phyloP scores from a whole-genome alignment of 129 eudicot species.

The Oenanthe sinensis region DNA sequence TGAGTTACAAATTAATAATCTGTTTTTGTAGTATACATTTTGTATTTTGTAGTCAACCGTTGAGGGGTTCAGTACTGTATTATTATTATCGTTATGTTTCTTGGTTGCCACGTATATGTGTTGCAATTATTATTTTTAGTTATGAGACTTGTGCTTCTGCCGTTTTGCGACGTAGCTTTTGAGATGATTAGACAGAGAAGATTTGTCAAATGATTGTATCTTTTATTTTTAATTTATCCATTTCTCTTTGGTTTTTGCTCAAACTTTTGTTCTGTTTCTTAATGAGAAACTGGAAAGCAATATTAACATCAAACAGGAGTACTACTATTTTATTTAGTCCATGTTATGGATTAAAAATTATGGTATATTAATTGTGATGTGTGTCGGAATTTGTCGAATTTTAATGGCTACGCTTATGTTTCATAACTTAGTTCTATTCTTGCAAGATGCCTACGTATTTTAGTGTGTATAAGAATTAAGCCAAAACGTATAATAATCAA shows the following conservation, averaged over 20 bases:
- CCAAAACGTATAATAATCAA: too few species aligned
- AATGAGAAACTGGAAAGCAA: background rate
- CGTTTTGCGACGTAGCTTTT: background rate
- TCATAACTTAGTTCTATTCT: too few species aligned
- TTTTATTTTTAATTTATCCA: background rate
- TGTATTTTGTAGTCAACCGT: background rate
- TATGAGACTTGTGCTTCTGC: background rate
- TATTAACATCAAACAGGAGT: too few species aligned
- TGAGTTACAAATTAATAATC: background rate
- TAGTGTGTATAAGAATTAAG: too few species aligned
- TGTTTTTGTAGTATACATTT: background rate
- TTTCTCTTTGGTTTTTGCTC: background rate
- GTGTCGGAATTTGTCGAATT: too few species aligned
- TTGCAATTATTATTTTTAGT: background rate
- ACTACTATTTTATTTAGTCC: too few species aligned
- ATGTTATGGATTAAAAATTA: too few species aligned
- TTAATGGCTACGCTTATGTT: too few species aligned
- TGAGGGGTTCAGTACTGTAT: background rate
- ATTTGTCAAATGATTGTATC: background rate
- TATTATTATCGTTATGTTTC: background rate
- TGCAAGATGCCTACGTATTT: too few species aligned
- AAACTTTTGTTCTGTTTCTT: background rate
- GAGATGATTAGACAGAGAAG: background rate
- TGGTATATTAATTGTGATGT: too few species aligned
- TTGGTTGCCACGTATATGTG: conserved; percentile 2